These are phyloP conservation scores for Fusarium euwallaceae DNA, from an alignment of 2,329 filamentous ascomycete species.

Conservation along the genomic window DNA sequence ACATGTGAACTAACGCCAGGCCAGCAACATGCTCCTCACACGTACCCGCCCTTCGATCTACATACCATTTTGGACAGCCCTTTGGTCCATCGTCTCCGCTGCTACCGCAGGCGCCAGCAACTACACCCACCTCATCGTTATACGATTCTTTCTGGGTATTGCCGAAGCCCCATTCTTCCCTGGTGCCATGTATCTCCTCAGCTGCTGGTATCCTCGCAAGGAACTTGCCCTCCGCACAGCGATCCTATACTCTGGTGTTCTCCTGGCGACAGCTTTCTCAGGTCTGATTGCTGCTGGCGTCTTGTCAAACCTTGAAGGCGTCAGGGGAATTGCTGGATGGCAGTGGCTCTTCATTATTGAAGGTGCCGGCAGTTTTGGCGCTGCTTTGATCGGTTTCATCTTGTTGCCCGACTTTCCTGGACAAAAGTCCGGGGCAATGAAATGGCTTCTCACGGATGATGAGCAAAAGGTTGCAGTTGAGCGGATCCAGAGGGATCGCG, in stretches of 20 bases:
- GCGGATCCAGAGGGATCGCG: constrained; percentile 39
- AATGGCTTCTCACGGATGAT: constrained; percentile 21
- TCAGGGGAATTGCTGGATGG: constrained; percentile 70
- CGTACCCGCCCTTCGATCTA: constrained; percentile 17
- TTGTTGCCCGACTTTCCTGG: constrained; percentile 39
- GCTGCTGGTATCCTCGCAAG: constrained; percentile 44
- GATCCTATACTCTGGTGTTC: constrained; percentile 41
- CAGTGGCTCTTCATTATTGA: constrained; percentile 65
- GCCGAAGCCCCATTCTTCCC: constrained; percentile 51
- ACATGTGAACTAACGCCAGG: neutral
- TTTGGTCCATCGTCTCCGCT: constrained; percentile 62
- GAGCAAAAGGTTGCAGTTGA: constrained; percentile 27
- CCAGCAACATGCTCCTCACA: neutral
- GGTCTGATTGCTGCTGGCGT: constrained; percentile 39
- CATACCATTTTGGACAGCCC: constrained; percentile 43
- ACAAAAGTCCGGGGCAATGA: constrained; percentile 1
- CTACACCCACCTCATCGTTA: constrained; percentile 50
- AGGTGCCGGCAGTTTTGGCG: constrained; percentile 56
- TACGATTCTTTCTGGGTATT: constrained; percentile 53
- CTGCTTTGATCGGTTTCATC: constrained; percentile 30
- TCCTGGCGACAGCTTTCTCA: constrained; percentile 39
- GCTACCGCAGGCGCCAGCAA: constrained; percentile 51
- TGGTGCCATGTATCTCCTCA: constrained; percentile 31
- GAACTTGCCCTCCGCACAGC: constrained; percentile 42
- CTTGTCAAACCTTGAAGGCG: constrained; percentile 49